These are phyloP conservation scores for Nothophaeocryptopus gaeumannii DNA, from an alignment of 2,329 filamentous ascomycete species.

Conservation along the genomic window DNA sequence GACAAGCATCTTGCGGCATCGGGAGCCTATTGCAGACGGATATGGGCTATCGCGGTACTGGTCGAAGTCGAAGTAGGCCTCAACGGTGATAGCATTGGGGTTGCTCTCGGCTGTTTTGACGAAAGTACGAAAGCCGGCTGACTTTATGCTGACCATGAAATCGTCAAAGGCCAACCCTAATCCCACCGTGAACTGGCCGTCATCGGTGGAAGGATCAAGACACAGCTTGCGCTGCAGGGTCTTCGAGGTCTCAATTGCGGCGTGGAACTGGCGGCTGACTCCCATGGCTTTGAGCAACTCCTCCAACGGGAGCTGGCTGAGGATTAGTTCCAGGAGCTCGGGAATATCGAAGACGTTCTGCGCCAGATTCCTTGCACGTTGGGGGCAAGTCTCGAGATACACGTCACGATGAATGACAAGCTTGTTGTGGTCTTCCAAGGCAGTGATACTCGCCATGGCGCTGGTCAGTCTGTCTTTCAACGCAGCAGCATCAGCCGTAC, in stretches of 20 bases:
- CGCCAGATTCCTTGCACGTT: neutral
- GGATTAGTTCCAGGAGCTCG: slow-evolving; percentile 8
- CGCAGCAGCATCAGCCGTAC: too few species aligned
- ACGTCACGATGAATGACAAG: neutral
- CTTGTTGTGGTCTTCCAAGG: too few species aligned
- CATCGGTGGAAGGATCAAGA: neutral
- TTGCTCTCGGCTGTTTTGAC: neutral
- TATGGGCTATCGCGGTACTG: too few species aligned
- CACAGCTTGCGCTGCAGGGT: slow-evolving; percentile 2
- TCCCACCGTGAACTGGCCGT: neutral
- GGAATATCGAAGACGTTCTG: slow-evolving; percentile 8
- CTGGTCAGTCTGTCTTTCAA: too few species aligned
- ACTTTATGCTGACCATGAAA: neutral
- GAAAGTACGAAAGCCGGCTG: too few species aligned
- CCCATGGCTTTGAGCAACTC: slow-evolving; percentile 5
- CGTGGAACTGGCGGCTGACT: slow-evolving; percentile 2
- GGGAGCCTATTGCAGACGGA: too few species aligned
- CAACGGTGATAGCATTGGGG: slow-evolving; percentile 4
- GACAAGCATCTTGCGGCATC: neutral
- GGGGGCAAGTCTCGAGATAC: slow-evolving; percentile 4
- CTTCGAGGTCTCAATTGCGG: slow-evolving; percentile 3
- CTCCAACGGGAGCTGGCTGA: slow-evolving; percentile 3
- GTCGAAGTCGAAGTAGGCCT: slow-evolving; percentile 3
- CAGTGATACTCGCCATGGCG: too few species aligned
- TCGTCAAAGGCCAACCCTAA: neutral